Percentiles rank a stretch among this genome's conserved stretches.
Evolutionary conservation across 768 basidiomycete species (phyloP).

Genomic region (Russula olivacea): DNA sequence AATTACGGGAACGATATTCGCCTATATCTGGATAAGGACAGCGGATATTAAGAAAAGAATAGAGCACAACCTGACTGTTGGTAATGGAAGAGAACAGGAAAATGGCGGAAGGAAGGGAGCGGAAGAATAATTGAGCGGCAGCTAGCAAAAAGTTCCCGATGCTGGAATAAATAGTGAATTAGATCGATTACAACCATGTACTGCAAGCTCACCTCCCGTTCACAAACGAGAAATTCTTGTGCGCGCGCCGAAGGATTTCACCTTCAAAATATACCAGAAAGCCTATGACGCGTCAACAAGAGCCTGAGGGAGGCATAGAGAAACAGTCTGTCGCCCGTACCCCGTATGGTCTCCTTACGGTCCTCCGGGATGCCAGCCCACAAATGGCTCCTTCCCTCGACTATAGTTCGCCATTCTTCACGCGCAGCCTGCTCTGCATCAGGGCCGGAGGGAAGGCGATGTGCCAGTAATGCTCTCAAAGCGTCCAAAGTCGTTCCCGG

Average conservation of each 20-base stretch:
- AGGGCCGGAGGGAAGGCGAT: constrained; percentile 67
- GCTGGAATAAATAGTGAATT: constrained; percentile 33
- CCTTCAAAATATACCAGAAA: constrained; percentile 92
- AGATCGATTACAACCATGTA: not conserved
- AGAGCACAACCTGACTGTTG: constrained; percentile 49
- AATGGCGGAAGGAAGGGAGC: constrained; percentile 88
- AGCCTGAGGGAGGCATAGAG: no score
- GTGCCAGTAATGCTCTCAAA: constrained; percentile 70
- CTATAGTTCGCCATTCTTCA: constrained; percentile 88
- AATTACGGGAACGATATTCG: constrained; percentile 83
- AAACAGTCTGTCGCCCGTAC: constrained; percentile 36
- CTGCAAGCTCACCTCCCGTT: constrained; percentile 62
- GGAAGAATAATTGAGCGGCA: constrained; percentile 84
- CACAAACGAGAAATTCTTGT: constrained; percentile 90
- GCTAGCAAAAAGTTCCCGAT: constrained; percentile 91
- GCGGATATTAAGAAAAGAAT: constrained; percentile 11
- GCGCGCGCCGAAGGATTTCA: constrained; percentile 79
- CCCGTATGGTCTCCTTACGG: constrained; percentile 85
- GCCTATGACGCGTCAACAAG: constrained; percentile 39
- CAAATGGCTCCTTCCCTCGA: constrained; percentile 75
- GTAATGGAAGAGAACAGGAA: constrained; percentile 92
- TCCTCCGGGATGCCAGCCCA: constrained; percentile 88
- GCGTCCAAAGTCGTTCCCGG: constrained; percentile 58
- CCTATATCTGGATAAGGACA: constrained; percentile 34
- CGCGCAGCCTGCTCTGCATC: constrained; percentile 64